Conservation (phyloP, 371 early-diverging fungal species). For the Mucor indicus region DNA sequence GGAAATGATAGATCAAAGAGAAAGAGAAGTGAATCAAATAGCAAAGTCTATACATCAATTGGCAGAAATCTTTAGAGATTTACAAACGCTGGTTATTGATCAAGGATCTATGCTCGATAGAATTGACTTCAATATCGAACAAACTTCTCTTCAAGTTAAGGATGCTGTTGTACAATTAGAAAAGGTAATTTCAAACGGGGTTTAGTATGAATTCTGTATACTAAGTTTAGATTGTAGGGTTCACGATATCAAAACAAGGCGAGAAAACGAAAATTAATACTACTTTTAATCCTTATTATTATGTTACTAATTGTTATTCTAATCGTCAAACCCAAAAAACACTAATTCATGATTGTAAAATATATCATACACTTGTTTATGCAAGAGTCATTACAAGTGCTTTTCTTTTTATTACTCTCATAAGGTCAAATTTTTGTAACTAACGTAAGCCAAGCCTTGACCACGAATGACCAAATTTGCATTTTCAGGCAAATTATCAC, state of each 20-base stretch:
- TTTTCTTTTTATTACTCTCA: no score
- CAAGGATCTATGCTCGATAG: slow-evolving; percentile 96
- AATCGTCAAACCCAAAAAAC: slow-evolving; percentile 58
- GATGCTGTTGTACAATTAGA: slow-evolving; percentile 83
- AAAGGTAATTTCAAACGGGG: no score
- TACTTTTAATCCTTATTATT: slow-evolving; percentile 60
- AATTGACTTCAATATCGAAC: slow-evolving; percentile 96
- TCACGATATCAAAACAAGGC: slow-evolving; percentile 66
- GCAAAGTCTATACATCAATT: slow-evolving; percentile 89
- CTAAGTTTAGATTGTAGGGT: slow-evolving; percentile 30
- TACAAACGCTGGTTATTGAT: slow-evolving; percentile 94
- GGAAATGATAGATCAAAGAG: slow-evolving; percentile 74
- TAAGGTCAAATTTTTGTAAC: slow-evolving; percentile 11
- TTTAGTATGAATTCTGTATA: neutral
- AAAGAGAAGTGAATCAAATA: slow-evolving; percentile 89
- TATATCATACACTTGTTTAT: neutral
- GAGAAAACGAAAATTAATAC: slow-evolving; percentile 61
- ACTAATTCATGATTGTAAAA: neutral
- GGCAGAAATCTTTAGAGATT: slow-evolving; percentile 88
- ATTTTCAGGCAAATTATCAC: slow-evolving; percentile 22
- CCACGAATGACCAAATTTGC: slow-evolving; percentile 29
- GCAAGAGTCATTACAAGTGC: neutral
- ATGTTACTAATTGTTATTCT: slow-evolving; percentile 58
- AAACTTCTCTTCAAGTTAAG: slow-evolving; percentile 73
- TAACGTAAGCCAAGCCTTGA: slow-evolving; percentile 26